phyloP scores from a whole-genome alignment of 1,284 basidiomycete species.

The Exsudoporus floridanus region DNA sequence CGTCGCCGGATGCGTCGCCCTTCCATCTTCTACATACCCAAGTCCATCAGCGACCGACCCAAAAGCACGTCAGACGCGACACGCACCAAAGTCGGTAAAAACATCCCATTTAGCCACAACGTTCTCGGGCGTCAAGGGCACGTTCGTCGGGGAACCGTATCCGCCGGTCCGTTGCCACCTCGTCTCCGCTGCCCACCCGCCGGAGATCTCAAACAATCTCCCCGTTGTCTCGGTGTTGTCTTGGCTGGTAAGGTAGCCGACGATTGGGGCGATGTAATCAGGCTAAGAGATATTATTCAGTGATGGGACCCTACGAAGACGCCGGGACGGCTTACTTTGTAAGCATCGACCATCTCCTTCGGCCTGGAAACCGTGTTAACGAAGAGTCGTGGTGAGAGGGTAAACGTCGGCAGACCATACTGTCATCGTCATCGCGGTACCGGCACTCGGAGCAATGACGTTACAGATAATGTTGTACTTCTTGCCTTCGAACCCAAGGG shows the following conservation, averaged over 20 bases:
- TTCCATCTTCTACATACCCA: constrained; percentile 58
- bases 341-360: constrained; percentile 91
- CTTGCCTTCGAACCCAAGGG: constrained; percentile 89
- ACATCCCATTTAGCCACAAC: constrained; percentile 76
- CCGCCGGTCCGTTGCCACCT: constrained; percentile 94
- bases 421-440: constrained; percentile 88
- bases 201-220: constrained; percentile 84
- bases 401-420: constrained; percentile 54
- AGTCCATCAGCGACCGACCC: constrained; percentile 1
- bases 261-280: constrained; percentile 88
- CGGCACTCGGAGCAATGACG: constrained; percentile 86
- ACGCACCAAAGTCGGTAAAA: constrained; percentile 81
- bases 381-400: background rate
- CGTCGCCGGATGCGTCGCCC: constrained; percentile 75
- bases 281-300: constrained; percentile 49
- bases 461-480: constrained; percentile 92
- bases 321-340: constrained; percentile 57
- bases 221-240: constrained; percentile 78
- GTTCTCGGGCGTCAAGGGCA: constrained; percentile 74
- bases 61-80: background rate
- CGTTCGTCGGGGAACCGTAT: constrained; percentile 81
- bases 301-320: background rate
- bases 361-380: constrained; percentile 49
- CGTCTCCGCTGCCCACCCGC: constrained; percentile 91
- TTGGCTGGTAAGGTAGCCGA: constrained; percentile 89